These are phyloP conservation scores for Brassica hybrid DNA, from an alignment of 441 rosid genomes.

Conservation along the genomic window DNA sequence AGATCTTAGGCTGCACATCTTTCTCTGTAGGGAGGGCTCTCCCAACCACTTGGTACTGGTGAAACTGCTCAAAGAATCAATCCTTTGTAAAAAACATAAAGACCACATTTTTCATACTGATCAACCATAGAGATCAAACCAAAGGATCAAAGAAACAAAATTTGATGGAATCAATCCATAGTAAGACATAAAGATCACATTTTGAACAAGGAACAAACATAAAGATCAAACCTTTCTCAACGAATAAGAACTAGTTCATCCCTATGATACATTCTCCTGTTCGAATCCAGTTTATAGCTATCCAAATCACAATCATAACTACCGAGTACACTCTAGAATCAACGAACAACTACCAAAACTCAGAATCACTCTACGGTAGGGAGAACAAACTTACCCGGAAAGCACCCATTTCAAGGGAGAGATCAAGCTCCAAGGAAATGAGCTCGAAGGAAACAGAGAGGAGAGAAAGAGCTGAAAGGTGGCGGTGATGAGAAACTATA, in stretches of 20 bases:
- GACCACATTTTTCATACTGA: neutral
- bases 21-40: conserved; percentile 47
- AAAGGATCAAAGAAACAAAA: too few species aligned
- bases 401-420: conserved; percentile 43
- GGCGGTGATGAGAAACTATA: neutral
- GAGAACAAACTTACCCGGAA: conserved; percentile 40
- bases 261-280: conserved; percentile 5
- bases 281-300: neutral
- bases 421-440: conserved; percentile 28
- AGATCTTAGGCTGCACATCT: conserved; percentile 51
- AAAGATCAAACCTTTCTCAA: neutral
- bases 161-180: too few species aligned
- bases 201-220: neutral
- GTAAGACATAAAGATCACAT: neutral
- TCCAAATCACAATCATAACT: neutral
- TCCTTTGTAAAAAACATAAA: neutral
- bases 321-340: neutral
- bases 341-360: neutral
- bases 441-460: neutral
- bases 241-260: neutral
- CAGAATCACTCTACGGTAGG: neutral
- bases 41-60: conserved; percentile 51
- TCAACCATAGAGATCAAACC: too few species aligned
- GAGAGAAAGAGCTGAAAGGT: neutral
- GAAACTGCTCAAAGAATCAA: conserved; percentile 39